These are phyloP conservation scores for Modicella reniformis DNA, from an alignment of 371 early-diverging fungal genomes.

Conservation along the genomic window DNA sequence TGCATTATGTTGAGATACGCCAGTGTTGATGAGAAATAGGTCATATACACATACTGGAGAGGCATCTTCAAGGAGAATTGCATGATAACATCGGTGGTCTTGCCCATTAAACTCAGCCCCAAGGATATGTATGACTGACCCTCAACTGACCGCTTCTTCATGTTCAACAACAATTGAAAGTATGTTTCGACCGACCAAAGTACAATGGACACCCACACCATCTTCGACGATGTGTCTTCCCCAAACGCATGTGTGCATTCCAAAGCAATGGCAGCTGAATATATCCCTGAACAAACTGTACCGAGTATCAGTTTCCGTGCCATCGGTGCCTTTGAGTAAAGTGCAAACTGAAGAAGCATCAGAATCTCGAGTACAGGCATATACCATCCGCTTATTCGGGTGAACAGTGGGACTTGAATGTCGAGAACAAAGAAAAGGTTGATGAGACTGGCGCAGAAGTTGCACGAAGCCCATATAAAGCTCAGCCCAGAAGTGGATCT, in stretches of 20 bases:
- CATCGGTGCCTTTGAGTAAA: constrained; percentile 22
- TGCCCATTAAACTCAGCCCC: constrained; percentile 35
- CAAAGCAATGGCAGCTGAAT: constrained; percentile 11
- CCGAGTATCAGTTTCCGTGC: constrained; percentile 10
- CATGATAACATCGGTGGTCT: constrained; percentile 47
- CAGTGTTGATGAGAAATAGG: constrained; percentile 38
- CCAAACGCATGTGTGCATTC: constrained; percentile 24
- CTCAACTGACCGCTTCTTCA: constrained; percentile 36
- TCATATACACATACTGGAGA: constrained; percentile 34
- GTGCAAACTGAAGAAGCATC: constrained; percentile 36
- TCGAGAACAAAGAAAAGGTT: constrained; percentile 44
- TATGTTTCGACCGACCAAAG: constrained; percentile 42
- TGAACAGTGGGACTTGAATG: constrained; percentile 38
- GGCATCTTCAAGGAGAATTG: constrained; percentile 37
- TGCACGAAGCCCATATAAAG: constrained; percentile 41
- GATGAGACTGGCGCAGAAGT: constrained; percentile 41
- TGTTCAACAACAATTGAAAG: constrained; percentile 43
- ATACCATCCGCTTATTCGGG: constrained; percentile 38
- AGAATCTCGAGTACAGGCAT: constrained; percentile 35
- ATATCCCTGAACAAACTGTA: neutral
- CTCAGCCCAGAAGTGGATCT: constrained; percentile 29
- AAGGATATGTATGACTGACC: constrained; percentile 44
- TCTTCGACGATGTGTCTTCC: constrained; percentile 27
- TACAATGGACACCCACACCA: constrained; percentile 36
- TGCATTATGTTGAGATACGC: constrained; percentile 35